Evolutionary conservation across 2,329 filamentous ascomycete species (phyloP).

Genomic region (Didymella pinodella): DNA sequence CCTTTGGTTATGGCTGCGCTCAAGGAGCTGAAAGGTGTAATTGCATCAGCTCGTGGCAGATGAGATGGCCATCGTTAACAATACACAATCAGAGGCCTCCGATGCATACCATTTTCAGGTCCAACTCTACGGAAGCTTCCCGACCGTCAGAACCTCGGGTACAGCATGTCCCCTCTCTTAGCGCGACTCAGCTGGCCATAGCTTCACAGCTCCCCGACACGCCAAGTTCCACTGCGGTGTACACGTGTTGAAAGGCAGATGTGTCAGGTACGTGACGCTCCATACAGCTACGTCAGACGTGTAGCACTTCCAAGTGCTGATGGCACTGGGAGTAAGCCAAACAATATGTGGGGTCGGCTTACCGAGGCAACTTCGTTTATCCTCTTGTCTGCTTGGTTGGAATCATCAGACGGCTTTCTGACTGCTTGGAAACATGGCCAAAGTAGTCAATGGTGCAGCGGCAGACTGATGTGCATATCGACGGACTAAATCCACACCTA

Average conservation of each 20-base stretch:
- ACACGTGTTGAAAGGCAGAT: constrained; percentile 1
- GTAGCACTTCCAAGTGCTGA: background rate
- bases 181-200: constrained; percentile 13
- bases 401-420: background rate
- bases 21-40: constrained; percentile 66
- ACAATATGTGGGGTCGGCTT: background rate
- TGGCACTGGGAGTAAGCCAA: background rate
- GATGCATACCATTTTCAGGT: background rate
- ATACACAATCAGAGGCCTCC: background rate
- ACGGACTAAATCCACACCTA: background rate
- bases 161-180: constrained; percentile 6
- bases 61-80: background rate
- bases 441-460: constrained; percentile 6
- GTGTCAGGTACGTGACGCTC: background rate
- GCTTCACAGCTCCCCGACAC: constrained; percentile 9
- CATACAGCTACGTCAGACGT: background rate
- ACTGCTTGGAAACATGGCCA: background rate
- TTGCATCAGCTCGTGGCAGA: constrained; percentile 7
- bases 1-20: constrained; percentile 83
- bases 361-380: background rate
- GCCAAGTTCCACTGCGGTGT: constrained; percentile 17
- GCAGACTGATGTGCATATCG: background rate
- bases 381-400: background rate
- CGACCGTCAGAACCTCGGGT: constrained; percentile 13
- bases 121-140: background rate